Evolutionary conservation across 73 alveolate species (phyloP), one percentile per base, ranked within the genome.

Genomic region (Paramecium primaurelia): DNA sequence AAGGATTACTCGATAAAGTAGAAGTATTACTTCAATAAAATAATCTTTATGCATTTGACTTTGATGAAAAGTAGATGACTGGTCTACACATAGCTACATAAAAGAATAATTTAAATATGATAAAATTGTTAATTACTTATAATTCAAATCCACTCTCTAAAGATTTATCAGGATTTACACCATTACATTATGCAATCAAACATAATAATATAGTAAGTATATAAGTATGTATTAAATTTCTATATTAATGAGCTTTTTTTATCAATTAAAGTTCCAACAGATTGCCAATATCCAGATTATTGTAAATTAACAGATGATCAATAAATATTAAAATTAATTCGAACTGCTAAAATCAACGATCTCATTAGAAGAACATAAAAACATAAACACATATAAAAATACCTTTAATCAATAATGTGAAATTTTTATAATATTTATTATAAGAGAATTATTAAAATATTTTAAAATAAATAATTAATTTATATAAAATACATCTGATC

Each of bases 21-120:
- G 87, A 73, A 34, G n/a, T 42, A 3, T n/a, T 73, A 36, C 87
- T 73, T n/a, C 16, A 73, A 34, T 37, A 40, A n/a, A 73, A 73
- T 36, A 34, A 14, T 38, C 59, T 73, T 11, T 73, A 12, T 20
- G 87, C 59, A 11, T 40, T 37, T 37, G 87, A 73, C 28, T 73
- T 73, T 18, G 87, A 73, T 73, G 87, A 73, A 20, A 73, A 73
- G 20, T 12, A 40, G 26, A 73, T 73, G 87, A 73, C 87, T 11
- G 60, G 60, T 12, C 64, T 73, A 4, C 87, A 73, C 12, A 73
- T 73, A 6, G 87, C 87, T 4, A 16, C 87, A 6, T 44, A 73
- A 16, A 73, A 73, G 40, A 37, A 73, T 22, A 73, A 73, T 40
- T 73, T 73, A 38, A 59, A 73, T 1, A 40, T 73, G 58, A 73